phyloP scores from a whole-genome alignment of 2,329 filamentous ascomycete species.

The Aspergillus melleus region DNA sequence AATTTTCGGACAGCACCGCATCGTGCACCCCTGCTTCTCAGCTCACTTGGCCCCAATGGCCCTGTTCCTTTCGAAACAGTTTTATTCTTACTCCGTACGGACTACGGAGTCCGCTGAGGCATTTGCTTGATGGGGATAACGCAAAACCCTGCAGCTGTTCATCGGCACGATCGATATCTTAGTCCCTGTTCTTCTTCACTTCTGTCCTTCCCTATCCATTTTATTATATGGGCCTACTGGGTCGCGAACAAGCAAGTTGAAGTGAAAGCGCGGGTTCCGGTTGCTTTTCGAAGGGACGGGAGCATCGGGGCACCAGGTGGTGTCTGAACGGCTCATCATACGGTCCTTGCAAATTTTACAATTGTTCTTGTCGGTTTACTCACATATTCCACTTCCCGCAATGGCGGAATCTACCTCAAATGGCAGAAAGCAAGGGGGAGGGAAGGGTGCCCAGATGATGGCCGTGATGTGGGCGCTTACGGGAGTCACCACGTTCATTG shows the following conservation, averaged over 20 bases:
- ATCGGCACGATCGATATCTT: too few relatives aligned
- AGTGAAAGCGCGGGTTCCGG: neutral
- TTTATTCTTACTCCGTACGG: neutral
- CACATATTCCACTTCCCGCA: neutral
- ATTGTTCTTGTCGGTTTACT: neutral
- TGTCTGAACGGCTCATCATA: neutral
- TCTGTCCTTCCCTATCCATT: neutral
- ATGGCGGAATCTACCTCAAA: neutral
- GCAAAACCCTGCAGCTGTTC: neutral
- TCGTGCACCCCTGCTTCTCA: neutral
- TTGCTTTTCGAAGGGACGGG: neutral
- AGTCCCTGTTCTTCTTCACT: neutral
- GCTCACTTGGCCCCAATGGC: neutral
- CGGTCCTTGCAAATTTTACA: neutral
- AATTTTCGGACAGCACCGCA: neutral
- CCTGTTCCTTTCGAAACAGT: neutral
- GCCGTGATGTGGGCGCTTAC: slow-evolving; percentile 32
- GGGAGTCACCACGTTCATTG: slow-evolving; percentile 29
- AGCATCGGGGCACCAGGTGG: neutral
- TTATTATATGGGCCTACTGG: neutral
- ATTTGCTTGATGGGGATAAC: neutral
- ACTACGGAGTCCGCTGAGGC: neutral
- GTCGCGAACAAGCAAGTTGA: neutral
- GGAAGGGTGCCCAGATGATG: slow-evolving; percentile 36
- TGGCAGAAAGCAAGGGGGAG: neutral